Evolutionary conservation across 441 rosid genomes (phyloP).

Genomic region (Macaranga tanarius): DNA sequence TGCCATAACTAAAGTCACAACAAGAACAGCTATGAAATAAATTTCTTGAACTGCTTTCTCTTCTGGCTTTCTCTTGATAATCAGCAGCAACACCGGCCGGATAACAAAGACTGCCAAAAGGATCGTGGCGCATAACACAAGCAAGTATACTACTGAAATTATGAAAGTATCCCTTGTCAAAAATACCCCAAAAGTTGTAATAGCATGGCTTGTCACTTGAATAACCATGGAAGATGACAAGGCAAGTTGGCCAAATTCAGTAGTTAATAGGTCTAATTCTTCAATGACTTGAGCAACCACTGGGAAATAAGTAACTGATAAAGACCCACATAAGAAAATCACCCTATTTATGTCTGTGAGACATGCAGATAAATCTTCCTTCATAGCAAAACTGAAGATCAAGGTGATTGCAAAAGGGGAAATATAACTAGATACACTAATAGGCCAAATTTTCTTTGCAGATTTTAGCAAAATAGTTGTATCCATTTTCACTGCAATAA

Average conservation of each 20-base stretch:
- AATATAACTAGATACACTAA: background rate
- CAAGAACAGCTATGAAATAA: slow-evolving; percentile 17
- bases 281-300: slow-evolving; percentile 16
- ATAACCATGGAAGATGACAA: slow-evolving; percentile 11
- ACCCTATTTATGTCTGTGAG: background rate
- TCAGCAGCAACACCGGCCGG: slow-evolving; percentile 23
- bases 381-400: background rate
- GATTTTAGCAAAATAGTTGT: background rate
- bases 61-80: slow-evolving; percentile 26
- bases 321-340: background rate
- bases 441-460: background rate
- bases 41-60: slow-evolving; percentile 31
- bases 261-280: slow-evolving; percentile 22
- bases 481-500: background rate
- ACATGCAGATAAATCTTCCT: background rate
- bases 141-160: background rate
- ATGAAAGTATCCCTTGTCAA: background rate
- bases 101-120: slow-evolving; percentile 19
- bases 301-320: slow-evolving; percentile 13
- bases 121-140: background rate
- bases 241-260: slow-evolving; percentile 27
- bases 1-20: slow-evolving; percentile 22
- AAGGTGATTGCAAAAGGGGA: background rate
- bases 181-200: background rate
- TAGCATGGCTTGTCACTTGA: background rate